Conservation (phyloP, 2,329 filamentous ascomycete genomes). For the Rhinocladiella similis region DNA sequence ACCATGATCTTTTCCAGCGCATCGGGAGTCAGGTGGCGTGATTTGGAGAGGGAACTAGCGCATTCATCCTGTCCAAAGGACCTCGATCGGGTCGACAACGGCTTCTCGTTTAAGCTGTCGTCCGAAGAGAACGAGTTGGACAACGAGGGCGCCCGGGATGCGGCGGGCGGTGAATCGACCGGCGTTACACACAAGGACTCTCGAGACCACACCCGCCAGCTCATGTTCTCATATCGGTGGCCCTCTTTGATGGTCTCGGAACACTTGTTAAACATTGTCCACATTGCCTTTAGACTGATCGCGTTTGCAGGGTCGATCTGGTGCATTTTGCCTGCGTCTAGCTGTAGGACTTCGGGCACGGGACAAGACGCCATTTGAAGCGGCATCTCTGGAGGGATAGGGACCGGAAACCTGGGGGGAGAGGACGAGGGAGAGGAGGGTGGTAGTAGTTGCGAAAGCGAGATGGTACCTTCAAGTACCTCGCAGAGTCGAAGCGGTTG, state of each 20-base stretch:
- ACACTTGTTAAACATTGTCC: conserved; percentile 95
- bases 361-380: conserved; percentile 76
- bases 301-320: conserved; percentile 92
- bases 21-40: conserved; percentile 85
- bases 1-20: conserved; percentile 93
- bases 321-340: conserved; percentile 89
- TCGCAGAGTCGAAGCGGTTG: background rate
- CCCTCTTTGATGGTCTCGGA: conserved; percentile 93
- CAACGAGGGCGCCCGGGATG: conserved; percentile 64
- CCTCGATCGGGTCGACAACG: conserved; percentile 42
- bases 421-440: conserved; percentile 1
- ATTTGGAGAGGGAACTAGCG: conserved; percentile 57
- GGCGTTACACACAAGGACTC: conserved; percentile 76
- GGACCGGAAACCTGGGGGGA: background rate
- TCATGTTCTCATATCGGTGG: conserved; percentile 87
- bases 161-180: conserved; percentile 41
- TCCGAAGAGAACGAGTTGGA: conserved; percentile 77
- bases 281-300: conserved; percentile 93
- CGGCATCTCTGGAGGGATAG: background rate
- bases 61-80: conserved; percentile 20
- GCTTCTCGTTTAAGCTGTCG: conserved; percentile 40
- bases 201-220: conserved; percentile 92
- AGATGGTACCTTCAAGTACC: conserved; percentile 1
- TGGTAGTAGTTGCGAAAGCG: background rate
- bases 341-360: conserved; percentile 76